Evolutionary conservation across 179 eudicot species (phyloP).

Genomic region (Silene vulgaris): DNA sequence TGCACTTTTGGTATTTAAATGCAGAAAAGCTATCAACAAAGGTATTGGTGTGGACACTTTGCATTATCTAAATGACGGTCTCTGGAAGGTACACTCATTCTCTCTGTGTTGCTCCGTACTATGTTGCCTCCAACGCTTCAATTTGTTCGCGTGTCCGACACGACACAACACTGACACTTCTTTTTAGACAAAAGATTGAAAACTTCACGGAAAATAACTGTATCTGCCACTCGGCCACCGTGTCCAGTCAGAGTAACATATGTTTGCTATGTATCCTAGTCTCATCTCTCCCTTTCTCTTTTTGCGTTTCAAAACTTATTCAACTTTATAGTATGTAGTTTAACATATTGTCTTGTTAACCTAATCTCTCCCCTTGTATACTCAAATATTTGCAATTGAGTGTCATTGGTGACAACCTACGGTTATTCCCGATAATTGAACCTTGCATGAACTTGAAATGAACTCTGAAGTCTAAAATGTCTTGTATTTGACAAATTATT

Average conservation of each 20-base stretch:
- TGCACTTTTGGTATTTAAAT: slow-evolving; percentile 19
- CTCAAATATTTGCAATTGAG: too few relatives aligned
- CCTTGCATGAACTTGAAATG: neutral
- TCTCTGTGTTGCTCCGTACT: neutral
- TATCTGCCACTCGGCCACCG: too few relatives aligned
- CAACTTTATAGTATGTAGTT: too few relatives aligned
- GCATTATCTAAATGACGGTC: slow-evolving; percentile 97
- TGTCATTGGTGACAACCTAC: neutral
- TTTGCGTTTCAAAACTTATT: neutral
- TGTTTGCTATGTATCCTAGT: neutral
- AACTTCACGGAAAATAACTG: too few relatives aligned
- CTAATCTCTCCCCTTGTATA: too few relatives aligned
- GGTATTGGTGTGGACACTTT: slow-evolving; percentile 94
- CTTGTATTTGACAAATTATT: neutral
- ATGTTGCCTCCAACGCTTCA: neutral
- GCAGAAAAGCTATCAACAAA: slow-evolving; percentile 85
- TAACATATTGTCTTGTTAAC: too few relatives aligned
- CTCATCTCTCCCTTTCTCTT: neutral
- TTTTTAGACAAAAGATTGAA: too few relatives aligned
- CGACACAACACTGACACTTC: too few relatives aligned
- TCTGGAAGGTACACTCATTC: slow-evolving; percentile 73
- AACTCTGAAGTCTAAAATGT: neutral
- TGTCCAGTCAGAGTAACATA: too few relatives aligned
- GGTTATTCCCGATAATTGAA: neutral
- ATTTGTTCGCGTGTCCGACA: too few relatives aligned